Evolutionary conservation across 2,329 filamentous ascomycete genomes (phyloP).

Genomic region (Paraphaeosphaeria minitans): DNA sequence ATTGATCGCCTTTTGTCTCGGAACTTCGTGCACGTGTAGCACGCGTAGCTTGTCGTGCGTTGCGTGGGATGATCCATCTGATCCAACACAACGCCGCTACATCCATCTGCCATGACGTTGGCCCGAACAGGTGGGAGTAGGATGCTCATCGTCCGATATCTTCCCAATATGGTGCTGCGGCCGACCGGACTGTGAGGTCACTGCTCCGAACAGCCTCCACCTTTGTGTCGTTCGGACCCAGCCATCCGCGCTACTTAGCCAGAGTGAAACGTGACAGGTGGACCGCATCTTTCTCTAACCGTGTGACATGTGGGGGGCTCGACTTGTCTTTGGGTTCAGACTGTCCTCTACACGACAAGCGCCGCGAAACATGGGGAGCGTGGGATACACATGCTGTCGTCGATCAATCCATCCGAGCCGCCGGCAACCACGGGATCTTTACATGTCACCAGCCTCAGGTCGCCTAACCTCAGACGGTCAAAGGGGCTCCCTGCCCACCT

Average conservation of each 20-base stretch:
- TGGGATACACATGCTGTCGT: conserved; percentile 15
- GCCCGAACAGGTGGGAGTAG: conserved; percentile 8
- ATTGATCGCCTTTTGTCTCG: neutral
- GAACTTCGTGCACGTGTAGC: neutral
- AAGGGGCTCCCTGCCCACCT: neutral
- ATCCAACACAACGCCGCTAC: neutral
- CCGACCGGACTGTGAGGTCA: conserved; percentile 12
- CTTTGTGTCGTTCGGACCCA: conserved; percentile 9
- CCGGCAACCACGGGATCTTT: neutral
- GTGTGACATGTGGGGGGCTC: conserved; percentile 14
- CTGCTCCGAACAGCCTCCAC: conserved; percentile 6
- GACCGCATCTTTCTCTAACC: conserved; percentile 11
- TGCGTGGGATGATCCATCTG: conserved; percentile 2
- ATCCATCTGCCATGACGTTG: conserved; percentile 2
- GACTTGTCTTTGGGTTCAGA: conserved; percentile 9
- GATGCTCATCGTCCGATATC: neutral
- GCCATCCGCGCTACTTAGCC: conserved; percentile 6
- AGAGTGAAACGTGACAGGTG: conserved; percentile 19
- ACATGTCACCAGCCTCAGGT: neutral
- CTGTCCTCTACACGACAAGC: conserved; percentile 8
- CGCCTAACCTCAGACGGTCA: neutral
- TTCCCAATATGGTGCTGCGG: neutral
- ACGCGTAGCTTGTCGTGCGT: neutral
- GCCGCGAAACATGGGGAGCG: conserved; percentile 16
- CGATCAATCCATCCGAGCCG: conserved; percentile 16